Evolutionary conservation across 2,329 filamentous ascomycete genomes (phyloP).

Genomic region (Beauveria scarabaeidicola): DNA sequence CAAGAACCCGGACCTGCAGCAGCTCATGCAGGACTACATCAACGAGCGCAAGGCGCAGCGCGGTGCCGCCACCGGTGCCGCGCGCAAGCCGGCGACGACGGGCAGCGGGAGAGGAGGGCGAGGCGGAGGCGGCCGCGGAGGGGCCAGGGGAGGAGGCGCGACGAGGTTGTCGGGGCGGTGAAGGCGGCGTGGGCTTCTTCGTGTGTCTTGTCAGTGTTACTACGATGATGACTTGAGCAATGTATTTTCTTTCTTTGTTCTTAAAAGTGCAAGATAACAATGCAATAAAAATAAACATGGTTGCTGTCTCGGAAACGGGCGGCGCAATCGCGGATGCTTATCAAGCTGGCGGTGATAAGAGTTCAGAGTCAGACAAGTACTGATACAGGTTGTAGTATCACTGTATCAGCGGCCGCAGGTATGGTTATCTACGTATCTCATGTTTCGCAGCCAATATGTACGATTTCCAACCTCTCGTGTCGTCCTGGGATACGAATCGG

Average conservation of each 20-base stretch:
- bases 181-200: background rate
- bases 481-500: background rate
- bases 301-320: background rate
- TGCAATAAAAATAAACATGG: background rate
- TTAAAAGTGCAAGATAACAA: background rate
- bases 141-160: slow-evolving; percentile 25
- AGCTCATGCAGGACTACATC: slow-evolving; percentile 62
- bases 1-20: slow-evolving; percentile 76
- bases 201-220: background rate
- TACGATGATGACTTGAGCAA: background rate
- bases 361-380: background rate
- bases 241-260: background rate
- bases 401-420: background rate
- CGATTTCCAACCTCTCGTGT: background rate
- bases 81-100: slow-evolving; percentile 15
- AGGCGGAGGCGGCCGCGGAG: background rate
- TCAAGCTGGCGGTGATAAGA: background rate
- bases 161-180: slow-evolving; percentile 6
- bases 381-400: background rate
- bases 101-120: slow-evolving; percentile 15
- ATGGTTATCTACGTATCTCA: background rate
- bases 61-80: background rate
- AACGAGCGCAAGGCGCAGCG: slow-evolving; percentile 46
- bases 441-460: background rate
- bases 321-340: background rate